Percentiles rank a stretch among this genome's conserved stretches.
Conservation (phyloP, 2,329 filamentous ascomycete species). For the Ampelomyces quisqualis region DNA sequence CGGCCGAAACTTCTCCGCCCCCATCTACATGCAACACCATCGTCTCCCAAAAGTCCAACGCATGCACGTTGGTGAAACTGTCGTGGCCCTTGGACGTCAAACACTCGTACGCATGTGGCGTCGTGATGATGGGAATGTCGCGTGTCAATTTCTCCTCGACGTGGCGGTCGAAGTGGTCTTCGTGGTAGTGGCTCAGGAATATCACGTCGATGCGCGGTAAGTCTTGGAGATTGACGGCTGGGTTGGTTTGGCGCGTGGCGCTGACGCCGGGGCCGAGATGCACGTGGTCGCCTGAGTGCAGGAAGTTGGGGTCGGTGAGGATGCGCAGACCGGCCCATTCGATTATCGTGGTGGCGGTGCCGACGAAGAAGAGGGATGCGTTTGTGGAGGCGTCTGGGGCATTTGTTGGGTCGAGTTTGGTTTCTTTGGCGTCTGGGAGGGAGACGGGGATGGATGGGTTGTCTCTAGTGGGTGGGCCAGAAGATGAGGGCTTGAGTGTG, state of each 20-base stretch:
- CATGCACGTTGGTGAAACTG: slow-evolving; percentile 57
- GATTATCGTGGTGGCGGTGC: slow-evolving; percentile 59
- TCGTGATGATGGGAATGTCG: slow-evolving; percentile 63
- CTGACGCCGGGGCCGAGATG: slow-evolving; percentile 65
- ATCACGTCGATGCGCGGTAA: slow-evolving; percentile 62
- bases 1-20: slow-evolving; percentile 3
- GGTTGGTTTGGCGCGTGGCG: slow-evolving; percentile 57
- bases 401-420: slow-evolving; percentile 47
- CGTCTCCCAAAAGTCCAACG: slow-evolving; percentile 58
- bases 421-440: slow-evolving; percentile 49
- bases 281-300: slow-evolving; percentile 65
- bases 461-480: slow-evolving; percentile 46
- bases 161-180: slow-evolving; percentile 57
- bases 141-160: slow-evolving; percentile 55
- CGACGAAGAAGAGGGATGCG: slow-evolving; percentile 56
- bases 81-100: slow-evolving; percentile 52
- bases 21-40: slow-evolving; percentile 48
- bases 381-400: slow-evolving; percentile 41
- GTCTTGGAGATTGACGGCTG: slow-evolving; percentile 60
- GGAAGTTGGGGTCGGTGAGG: slow-evolving; percentile 57
- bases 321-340: slow-evolving; percentile 57
- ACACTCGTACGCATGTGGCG: slow-evolving; percentile 59
- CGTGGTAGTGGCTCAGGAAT: slow-evolving; percentile 66
- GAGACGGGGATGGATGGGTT: slow-evolving; percentile 33
- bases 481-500: slow-evolving; percentile 43